phyloP scores from a whole-genome alignment of 2,329 filamentous ascomycete genomes.

The Endoconidiophora polonica region DNA sequence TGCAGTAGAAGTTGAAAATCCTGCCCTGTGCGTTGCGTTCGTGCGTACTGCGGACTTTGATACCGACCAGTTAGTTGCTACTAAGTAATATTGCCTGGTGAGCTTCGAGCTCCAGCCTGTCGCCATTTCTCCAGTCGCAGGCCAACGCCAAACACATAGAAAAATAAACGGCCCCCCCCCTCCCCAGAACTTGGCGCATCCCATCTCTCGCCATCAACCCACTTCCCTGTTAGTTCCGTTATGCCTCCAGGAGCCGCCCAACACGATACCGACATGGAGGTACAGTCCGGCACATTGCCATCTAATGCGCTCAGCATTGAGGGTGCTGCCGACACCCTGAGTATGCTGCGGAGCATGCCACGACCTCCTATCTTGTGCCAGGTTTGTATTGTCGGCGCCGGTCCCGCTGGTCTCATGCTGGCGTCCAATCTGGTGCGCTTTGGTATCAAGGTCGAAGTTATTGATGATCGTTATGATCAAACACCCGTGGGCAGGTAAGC shows the following conservation, averaged over 20 bases:
- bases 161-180: background rate
- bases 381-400: constrained; percentile 38
- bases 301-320: constrained; percentile 20
- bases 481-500: constrained; percentile 43
- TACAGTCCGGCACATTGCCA: constrained; percentile 17
- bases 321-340: constrained; percentile 28
- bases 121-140: background rate
- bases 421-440: constrained; percentile 42
- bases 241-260: constrained; percentile 25
- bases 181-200: background rate
- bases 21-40: no score
- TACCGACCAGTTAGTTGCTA: background rate
- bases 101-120: background rate
- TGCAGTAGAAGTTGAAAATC: no score
- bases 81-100: background rate
- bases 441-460: constrained; percentile 46
- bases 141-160: background rate
- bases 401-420: constrained; percentile 39
- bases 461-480: constrained; percentile 52
- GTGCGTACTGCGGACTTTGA: no score
- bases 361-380: constrained; percentile 29
- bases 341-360: constrained; percentile 31
- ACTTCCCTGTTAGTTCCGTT: background rate
- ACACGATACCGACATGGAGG: constrained; percentile 20
- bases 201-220: background rate